phyloP scores from a whole-genome alignment of 441 rosid species.

The Adansonia madagascariensis region DNA sequence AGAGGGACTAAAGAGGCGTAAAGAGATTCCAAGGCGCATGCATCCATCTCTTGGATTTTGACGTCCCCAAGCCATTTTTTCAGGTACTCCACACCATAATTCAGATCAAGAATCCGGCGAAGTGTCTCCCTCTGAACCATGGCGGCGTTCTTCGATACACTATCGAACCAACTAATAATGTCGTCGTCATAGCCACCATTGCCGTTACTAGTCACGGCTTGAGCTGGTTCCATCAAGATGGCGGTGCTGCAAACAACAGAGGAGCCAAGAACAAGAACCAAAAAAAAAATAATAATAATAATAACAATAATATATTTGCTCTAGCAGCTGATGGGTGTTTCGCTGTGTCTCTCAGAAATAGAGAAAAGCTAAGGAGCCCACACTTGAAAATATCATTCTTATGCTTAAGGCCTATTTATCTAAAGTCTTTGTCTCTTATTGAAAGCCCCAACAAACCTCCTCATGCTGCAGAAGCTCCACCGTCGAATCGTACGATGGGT shows the following conservation, averaged over 20 bases:
- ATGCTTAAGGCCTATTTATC: conserved; percentile 7
- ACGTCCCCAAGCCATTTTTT: conserved; percentile 51
- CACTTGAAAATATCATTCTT: conserved; percentile 8
- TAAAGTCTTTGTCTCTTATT: conserved; percentile 8
- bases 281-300: too few species aligned
- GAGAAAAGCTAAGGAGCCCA: conserved; percentile 19
- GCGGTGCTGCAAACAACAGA: background rate
- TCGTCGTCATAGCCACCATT: conserved; percentile 30
- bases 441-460: conserved; percentile 20
- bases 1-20: conserved; percentile 72
- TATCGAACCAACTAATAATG: conserved; percentile 70
- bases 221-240: conserved; percentile 41
- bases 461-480: conserved; percentile 24
- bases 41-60: conserved; percentile 55
- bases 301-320: background rate
- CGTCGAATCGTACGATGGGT: conserved; percentile 33
- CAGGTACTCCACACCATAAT: conserved; percentile 65
- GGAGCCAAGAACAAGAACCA: too few species aligned
- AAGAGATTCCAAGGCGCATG: conserved; percentile 59
- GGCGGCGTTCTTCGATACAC: conserved; percentile 52
- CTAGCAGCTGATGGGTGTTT: background rate
- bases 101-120: conserved; percentile 62
- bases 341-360: background rate
- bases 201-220: conserved; percentile 11
- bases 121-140: conserved; percentile 67